A percentile compares a stretch with the other conserved stretches of the same genome.
Evolutionary conservation across 805 yeast species (phyloP).

Genomic region (Kodamaea hsintzibuensis): DNA sequence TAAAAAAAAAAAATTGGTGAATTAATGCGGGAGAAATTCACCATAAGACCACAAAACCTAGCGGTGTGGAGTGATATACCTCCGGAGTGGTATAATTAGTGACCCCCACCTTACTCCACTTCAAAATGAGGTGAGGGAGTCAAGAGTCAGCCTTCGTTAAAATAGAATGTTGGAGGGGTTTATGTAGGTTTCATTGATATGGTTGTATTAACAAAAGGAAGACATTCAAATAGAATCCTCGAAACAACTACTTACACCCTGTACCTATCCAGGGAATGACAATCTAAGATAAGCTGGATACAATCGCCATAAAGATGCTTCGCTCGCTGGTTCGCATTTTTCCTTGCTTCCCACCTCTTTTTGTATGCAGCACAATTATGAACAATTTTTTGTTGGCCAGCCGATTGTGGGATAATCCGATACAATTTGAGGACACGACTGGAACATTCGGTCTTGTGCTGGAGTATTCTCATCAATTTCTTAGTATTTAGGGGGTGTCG

Average conservation of each 20-base stretch:
- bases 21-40: slow-evolving; percentile 4
- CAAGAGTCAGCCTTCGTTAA: background rate
- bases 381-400: background rate
- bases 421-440: background rate
- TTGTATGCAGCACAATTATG: background rate
- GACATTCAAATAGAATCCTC: too few relatives aligned
- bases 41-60: background rate
- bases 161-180: background rate
- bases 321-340: background rate
- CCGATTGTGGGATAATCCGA: background rate
- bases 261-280: background rate
- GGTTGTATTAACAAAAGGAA: too few relatives aligned
- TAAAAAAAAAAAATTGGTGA: background rate
- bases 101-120: slow-evolving; percentile 9
- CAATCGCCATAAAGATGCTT: background rate
- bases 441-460: background rate
- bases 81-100: background rate
- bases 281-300: background rate
- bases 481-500: background rate
- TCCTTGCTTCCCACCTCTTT: background rate
- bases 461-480: background rate
- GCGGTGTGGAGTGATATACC: slow-evolving; percentile 6
- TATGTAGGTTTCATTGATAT: background rate
- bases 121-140: background rate
- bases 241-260: background rate